Evolutionary conservation across 257 asterid genomes (phyloP), one percentile per base, ranked within the genome.

Genomic region (Solanum microdontum): DNA sequence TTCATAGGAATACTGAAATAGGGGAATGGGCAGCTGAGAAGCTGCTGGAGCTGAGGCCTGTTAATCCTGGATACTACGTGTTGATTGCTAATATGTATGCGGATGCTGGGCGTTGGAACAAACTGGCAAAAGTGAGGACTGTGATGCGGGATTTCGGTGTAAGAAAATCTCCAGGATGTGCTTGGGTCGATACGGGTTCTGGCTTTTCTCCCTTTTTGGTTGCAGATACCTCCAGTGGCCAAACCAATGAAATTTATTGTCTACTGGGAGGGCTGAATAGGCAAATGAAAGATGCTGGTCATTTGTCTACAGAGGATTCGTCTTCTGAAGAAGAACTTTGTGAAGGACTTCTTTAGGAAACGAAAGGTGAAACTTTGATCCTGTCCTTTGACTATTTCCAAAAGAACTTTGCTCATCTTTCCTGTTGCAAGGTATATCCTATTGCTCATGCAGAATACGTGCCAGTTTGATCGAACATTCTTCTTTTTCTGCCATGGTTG

Each of bases 11-110:
- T 68, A 92, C 87, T 11, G 95, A 92, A 45, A 90, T 96, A 43
- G 99, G 98, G 43, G 95, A 92, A 88, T 95, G 98, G 98, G 99
- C 98, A 28, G 99, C 99, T 43, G 96, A 90, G 88, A 93, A 93
- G 37, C 92, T 96, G 43, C 92, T 95, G 77, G 93, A 91, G 80
- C 86, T 92, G 93, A 93, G 90, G 91, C 97, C 98, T 64, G 89
- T 80, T 32, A 91, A 94, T 88, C 82, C 98, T 4, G 98, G 98
- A 82, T 90, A 95, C 88, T 94, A 94, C 76, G 95, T 95, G 72
- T 89, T 96, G 92, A 95, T 96, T 34, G 96, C 96, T 30, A 95
- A 96, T 89, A 94, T 95, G 98, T 94, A 94, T 89, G 98, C 94
- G 85, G 94, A 96, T 75, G 94, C 98, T 77, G 97, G 97, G 69